These are phyloP conservation scores for Skeletonema grethae DNA, from an alignment of 108 stramenopile genomes.

Conservation along the genomic window DNA sequence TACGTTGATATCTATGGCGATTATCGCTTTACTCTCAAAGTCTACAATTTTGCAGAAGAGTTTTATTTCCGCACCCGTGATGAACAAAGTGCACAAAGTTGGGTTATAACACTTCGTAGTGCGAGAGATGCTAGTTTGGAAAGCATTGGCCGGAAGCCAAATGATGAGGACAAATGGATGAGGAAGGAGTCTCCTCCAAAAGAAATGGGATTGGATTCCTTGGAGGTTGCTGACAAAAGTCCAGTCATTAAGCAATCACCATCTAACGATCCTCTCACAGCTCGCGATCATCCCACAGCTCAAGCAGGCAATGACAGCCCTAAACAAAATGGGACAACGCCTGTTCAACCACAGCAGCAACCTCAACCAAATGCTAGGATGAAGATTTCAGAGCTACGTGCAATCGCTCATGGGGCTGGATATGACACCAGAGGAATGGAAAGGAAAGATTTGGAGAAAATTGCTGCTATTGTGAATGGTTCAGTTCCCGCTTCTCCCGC, in stretches of 20 bases:
- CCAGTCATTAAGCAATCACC: background rate
- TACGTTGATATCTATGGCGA: conserved; percentile 73
- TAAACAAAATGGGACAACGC: conserved; percentile 12
- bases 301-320: conserved; percentile 5
- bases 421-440: conserved; percentile 86
- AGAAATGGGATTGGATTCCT: conserved; percentile 49
- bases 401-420: conserved; percentile 84
- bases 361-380: conserved; percentile 31
- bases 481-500: conserved; percentile 5
- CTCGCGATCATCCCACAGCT: conserved; percentile 5
- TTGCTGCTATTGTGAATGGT: conserved; percentile 39
- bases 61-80: conserved; percentile 78
- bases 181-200: conserved; percentile 25
- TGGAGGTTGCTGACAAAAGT: conserved; percentile 10
- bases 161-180: background rate
- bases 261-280: conserved; percentile 1
- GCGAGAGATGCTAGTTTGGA: conserved; percentile 58
- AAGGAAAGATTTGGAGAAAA: conserved; percentile 71
- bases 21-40: conserved; percentile 76
- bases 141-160: conserved; percentile 21
- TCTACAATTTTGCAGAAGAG: conserved; percentile 80
- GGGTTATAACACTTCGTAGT: conserved; percentile 71
- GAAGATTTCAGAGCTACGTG: conserved; percentile 73
- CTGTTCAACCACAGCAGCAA: conserved; percentile 18
- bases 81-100: conserved; percentile 67